Evolutionary conservation across 2,329 filamentous ascomycete genomes (phyloP), one percentile per base, ranked within the genome.

Genomic region (Dactylellina haptotyla): DNA sequence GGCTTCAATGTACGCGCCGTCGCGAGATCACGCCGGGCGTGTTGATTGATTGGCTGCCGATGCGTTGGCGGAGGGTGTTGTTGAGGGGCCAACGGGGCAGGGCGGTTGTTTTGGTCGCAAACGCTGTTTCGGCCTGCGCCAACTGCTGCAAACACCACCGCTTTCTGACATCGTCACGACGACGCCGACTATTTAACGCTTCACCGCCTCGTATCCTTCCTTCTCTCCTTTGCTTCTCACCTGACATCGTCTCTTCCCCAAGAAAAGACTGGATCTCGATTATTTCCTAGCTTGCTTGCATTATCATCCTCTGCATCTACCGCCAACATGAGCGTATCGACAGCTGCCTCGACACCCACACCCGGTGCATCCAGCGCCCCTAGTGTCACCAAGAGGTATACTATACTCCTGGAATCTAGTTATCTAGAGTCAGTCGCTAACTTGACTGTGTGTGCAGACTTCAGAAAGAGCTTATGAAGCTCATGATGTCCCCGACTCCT

Each of bases 381-480:
- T 79, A 91, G 89, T 81, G 90, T 92, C 62, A 90, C 88, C 73
- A 93, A 93, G 83, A 87, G 90, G 90, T 93, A 82, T 58, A 28
- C 43, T 28, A 23, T 20, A n/a, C 25, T 16, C 5, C 56, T 30
- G 1, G 20, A 18, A 26, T 45, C 41, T 16, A 32, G n/a, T n/a
- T n/a, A n/a, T n/a, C n/a, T n/a, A n/a, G n/a, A n/a, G n/a, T n/a
- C n/a, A n/a, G 10, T 53, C 14, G 45, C 46, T 61, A 25, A 65
- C 16, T 10, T 18, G 10, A 16, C 4, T 34, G 14, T 37, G 6
- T 9, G 10, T 25, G 45, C 14, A 98, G 95, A 79, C 86, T 99
- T 66, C 95, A 99, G 83, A 96, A 93, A 53, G 95, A 99, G 83
- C 87, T 99, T 77, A 98, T 99, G 94, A 90, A 95, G 81, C 88